A percentile compares a stretch with the other conserved stretches of the same genome.
Conservation (phyloP, 495 filamentous ascomycete species). For the Lophium mytilinum region DNA sequence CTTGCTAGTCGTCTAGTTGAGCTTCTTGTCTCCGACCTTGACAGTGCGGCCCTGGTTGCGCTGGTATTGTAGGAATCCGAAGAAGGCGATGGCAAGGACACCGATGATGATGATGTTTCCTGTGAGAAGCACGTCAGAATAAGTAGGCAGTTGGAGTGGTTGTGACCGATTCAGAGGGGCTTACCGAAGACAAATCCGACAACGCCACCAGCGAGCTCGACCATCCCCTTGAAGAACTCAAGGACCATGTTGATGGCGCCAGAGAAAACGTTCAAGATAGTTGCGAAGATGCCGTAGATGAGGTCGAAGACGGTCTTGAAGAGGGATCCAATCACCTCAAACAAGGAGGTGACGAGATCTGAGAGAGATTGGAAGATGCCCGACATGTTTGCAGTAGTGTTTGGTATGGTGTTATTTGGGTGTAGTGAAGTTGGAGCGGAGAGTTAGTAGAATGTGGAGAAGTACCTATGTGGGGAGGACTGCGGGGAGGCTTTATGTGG, state of each 20-base stretch:
- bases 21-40: constrained; percentile 23
- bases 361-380: constrained; percentile 15
- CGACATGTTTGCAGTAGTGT: constrained; percentile 6
- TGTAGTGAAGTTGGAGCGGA: background rate
- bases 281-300: constrained; percentile 9
- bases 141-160: background rate
- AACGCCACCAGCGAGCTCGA: constrained; percentile 14
- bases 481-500: background rate
- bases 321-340: constrained; percentile 19
- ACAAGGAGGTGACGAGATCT: constrained; percentile 19
- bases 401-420: background rate
- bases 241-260: constrained; percentile 12
- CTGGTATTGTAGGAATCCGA: constrained; percentile 24
- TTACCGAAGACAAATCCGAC: constrained; percentile 15
- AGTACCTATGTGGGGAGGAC: background rate
- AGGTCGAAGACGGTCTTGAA: constrained; percentile 18
- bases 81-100: constrained; percentile 13
- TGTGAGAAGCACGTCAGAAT: background rate
- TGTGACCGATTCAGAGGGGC: background rate
- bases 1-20: background rate
- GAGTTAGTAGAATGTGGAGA: background rate
- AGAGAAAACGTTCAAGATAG: constrained; percentile 3
- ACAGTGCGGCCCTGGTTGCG: constrained; percentile 19
- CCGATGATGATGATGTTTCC: constrained; percentile 21
- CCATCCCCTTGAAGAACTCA: constrained; percentile 14